phyloP scores from a whole-genome alignment of 202 grass and related monocot species.

The Panicum hallii region DNA sequence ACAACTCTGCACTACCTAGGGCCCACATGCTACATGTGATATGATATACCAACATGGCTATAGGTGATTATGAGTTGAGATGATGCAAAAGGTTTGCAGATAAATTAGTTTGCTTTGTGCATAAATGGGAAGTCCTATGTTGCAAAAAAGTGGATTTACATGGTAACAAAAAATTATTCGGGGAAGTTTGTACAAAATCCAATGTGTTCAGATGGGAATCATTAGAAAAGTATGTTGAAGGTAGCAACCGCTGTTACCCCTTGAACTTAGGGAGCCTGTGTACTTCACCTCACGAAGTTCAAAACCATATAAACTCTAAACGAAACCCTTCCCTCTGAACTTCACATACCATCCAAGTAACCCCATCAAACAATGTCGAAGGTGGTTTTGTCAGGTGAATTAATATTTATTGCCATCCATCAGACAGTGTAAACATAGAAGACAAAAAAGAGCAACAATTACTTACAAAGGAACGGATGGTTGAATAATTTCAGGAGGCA shows the following conservation, averaged over 20 bases:
- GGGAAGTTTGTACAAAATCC: background rate
- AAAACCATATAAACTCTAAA: background rate
- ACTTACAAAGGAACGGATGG: conserved; percentile 51
- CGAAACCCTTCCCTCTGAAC: background rate
- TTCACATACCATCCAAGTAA: background rate
- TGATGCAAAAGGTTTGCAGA: background rate
- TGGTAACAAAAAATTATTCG: conserved; percentile 3
- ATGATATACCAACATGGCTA: background rate
- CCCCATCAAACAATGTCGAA: background rate
- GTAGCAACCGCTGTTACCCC: background rate
- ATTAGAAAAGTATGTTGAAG: conserved; percentile 15
- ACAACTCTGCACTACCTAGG: background rate
- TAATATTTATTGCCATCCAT: background rate
- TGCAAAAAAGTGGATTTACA: conserved; percentile 3
- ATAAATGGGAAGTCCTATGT: conserved; percentile 1
- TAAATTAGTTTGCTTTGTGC: conserved; percentile 1
- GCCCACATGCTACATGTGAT: background rate
- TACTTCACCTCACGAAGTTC: background rate
- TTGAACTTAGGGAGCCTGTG: background rate
- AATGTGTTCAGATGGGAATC: background rate
- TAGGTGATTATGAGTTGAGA: background rate
- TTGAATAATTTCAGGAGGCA: conserved; percentile 44
- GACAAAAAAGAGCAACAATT: background rate
- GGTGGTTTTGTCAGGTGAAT: background rate
- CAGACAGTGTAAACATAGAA: background rate